Evolutionary conservation across 176 grass and related monocot species (phyloP), one percentile per base, ranked within the genome.

Genomic region (Phoenix roebelenii): DNA sequence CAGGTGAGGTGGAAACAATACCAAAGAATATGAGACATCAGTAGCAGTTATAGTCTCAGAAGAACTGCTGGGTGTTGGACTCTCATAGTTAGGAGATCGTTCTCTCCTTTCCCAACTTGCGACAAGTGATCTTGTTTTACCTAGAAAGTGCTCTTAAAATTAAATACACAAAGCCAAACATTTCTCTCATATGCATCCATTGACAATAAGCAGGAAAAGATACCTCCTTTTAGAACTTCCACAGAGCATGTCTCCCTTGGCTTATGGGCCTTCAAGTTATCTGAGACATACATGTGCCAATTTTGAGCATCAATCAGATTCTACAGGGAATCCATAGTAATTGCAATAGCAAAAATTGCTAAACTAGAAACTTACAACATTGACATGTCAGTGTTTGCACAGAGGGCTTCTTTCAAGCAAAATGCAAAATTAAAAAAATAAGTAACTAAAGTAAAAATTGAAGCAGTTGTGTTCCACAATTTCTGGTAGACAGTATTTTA

Each of bases 211-310:
- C 63, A 51, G 6, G 51, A 70, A 50, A 60, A 35, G 19, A 68
- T 92, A 98, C 93, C 88, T 93, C 87, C 74, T 83, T 72, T 85
- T 74, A 85, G 87, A 66, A 89, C 81, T 79, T 92, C 94, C 59
- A 92, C 35, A 35, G 89, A 89, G 73, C 68, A 82, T 23, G 82
- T 79, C 54, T 95, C 86, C 57, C 64, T 85, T 64, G 88, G 88
- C 65, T 85, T 98, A 58, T 80, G 77, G 14, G 80, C 71, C 85
- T 82, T 85, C 69, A 76, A 69, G 71, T 79, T 78, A 80, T 83
- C 93, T 98, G 24, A 39, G 35, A 39, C 7, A 39, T 39, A 39
- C 9, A 12, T 39, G 10, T 39, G 9, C 7, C 35, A 39, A 39
- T 39, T 39, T 39, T 39, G 35, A 1, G 1, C 35, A 39, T 39